Base-by-base conservation (phyloP, 2,329 filamentous ascomycete species). In the Clonostachys solani region DNA sequence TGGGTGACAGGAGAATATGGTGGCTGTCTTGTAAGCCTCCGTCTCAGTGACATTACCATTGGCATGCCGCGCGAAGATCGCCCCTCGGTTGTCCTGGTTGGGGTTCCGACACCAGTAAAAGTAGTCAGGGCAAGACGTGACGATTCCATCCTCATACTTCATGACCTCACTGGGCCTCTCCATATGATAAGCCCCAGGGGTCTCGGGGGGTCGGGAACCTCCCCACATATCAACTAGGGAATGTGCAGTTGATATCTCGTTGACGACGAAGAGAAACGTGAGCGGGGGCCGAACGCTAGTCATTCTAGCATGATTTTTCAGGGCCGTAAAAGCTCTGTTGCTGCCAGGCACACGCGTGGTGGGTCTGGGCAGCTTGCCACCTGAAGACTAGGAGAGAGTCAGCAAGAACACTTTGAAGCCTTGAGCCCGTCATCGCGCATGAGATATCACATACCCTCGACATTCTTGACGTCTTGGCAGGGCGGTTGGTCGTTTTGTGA, bases 211-310 rank as follows among this genome's bases (percentile, higher is more conserved):
- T 2, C 46, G 33, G 4, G 40, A 13, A 19, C 42, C 18, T 17
- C 41, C 46, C 46, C 46, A 47, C 12, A 35, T 38, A 18, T 47
- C 46, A 7, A 53, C 54, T 10, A 10, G 43, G 6, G 42, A 42
- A 7, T 54, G 40, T 18, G 66, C 47, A 2, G 47, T 6, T n/a
- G 15, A 18, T 5, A 70, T 53, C 38, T 69, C 62, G 48, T 69
- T 69, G 41, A 70, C 57, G 4, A 67, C 56, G 23, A 73, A 73
- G 2, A 72, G 50, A 47, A 73, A 73, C 34, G 56, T 62, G 2
- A 60, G 46, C 12, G 23, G 16, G 33, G 18, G 23, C 23, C 23
- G 23, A 9, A 10, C 23, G 8, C 9, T 9, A 29, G 23, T 29
- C 9, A 6, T 29, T 29, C 23, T 29, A 29, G 23, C 23, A 29